These are phyloP conservation scores for Ustilago cynodontis DNA, from an alignment of 1,284 basidiomycete genomes.

Conservation along the genomic window DNA sequence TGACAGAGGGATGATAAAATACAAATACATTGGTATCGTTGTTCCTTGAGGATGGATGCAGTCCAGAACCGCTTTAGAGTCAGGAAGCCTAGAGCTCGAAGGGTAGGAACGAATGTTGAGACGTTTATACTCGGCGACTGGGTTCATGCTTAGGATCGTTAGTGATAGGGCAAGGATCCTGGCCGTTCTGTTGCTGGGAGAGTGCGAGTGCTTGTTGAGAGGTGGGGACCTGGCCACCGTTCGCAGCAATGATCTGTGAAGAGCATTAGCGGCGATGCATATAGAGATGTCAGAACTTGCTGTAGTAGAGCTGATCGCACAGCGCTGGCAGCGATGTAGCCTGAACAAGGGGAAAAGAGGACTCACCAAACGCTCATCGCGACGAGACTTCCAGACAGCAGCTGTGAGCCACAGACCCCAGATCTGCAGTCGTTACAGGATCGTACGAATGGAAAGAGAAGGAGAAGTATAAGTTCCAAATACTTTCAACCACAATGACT, in stretches of 20 bases:
- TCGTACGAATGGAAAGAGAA: neutral
- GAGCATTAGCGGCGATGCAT: neutral
- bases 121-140: slow-evolving; percentile 29
- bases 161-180: slow-evolving; percentile 44
- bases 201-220: slow-evolving; percentile 43
- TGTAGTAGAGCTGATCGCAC: neutral
- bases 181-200: slow-evolving; percentile 34
- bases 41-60: neutral
- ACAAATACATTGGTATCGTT: slow-evolving; percentile 4
- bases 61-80: neutral
- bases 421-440: slow-evolving; percentile 38
- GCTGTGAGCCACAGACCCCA: slow-evolving; percentile 66
- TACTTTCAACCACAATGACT: no score
- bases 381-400: slow-evolving; percentile 65
- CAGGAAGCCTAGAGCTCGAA: neutral
- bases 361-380: slow-evolving; percentile 60
- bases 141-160: slow-evolving; percentile 51
- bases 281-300: neutral
- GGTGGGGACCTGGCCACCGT: slow-evolving; percentile 40
- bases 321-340: neutral
- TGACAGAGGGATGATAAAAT: neutral
- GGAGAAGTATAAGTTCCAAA: no score
- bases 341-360: neutral
- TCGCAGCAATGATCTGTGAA: slow-evolving; percentile 29
- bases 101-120: neutral